These are phyloP conservation scores for Microdochium bolleyi DNA, from an alignment of 2,329 filamentous ascomycete species.

Conservation along the genomic window DNA sequence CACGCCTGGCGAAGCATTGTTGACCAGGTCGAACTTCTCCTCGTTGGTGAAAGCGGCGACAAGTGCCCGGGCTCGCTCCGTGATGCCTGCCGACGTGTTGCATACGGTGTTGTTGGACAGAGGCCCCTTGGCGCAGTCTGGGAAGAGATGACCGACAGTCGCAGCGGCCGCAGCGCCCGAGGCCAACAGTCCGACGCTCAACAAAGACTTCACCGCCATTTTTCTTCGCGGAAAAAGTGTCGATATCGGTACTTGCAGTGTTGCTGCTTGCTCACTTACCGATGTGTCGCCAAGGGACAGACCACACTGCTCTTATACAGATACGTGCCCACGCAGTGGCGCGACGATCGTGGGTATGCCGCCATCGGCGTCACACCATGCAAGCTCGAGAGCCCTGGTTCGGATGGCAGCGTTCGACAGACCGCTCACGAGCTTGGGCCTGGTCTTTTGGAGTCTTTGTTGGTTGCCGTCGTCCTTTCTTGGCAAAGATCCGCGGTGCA, in stretches of 20 bases:
- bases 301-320: not conserved
- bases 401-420: not conserved
- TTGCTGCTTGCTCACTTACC: not conserved
- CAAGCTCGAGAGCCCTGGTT: not conserved
- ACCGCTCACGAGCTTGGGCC: not conserved
- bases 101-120: constrained; percentile 14
- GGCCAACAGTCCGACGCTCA: constrained; percentile 9
- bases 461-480: not conserved
- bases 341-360: not conserved
- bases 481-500: not conserved
- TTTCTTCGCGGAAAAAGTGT: not conserved
- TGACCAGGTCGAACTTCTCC: constrained; percentile 13
- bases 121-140: constrained; percentile 12
- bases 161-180: constrained; percentile 9
- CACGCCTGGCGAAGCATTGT: constrained; percentile 34
- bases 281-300: not conserved
- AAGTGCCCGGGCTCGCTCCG: constrained; percentile 11
- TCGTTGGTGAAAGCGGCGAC: constrained; percentile 12
- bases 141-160: constrained; percentile 11
- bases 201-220: not conserved
- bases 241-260: not conserved
- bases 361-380: not conserved
- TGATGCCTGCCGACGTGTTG: constrained; percentile 9
- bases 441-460: not conserved
- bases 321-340: not conserved